A percentile compares a stretch with the other conserved stretches of the same genome.
Conservation (phyloP, 2,329 filamentous ascomycete species). For the Septoria petroselini region DNA sequence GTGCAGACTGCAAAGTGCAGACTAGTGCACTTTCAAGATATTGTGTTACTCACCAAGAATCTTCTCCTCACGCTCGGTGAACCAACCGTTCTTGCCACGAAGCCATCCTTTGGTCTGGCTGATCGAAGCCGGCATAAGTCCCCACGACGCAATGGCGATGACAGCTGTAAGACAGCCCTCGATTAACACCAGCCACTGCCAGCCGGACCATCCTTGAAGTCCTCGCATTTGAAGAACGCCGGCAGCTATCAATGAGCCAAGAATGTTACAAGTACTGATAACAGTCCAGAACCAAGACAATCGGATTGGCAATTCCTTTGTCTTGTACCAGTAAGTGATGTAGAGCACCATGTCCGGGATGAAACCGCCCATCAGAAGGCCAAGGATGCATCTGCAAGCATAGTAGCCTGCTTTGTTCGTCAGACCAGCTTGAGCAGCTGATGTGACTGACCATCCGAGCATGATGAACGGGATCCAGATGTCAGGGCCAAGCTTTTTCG, state of each 20-base stretch:
- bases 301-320: conserved; percentile 42
- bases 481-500: conserved; percentile 47
- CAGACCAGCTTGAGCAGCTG: conserved; percentile 32
- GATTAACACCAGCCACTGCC: conserved; percentile 35
- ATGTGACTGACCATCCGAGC: conserved; percentile 45
- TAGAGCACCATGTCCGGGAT: conserved; percentile 51
- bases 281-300: conserved; percentile 45
- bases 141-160: conserved; percentile 34
- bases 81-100: conserved; percentile 61
- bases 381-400: conserved; percentile 40
- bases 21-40: too few relatives aligned
- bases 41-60: too few relatives aligned
- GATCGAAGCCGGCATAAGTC: conserved; percentile 51
- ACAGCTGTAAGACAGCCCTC: conserved; percentile 35
- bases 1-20: too few relatives aligned
- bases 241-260: conserved; percentile 50
- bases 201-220: conserved; percentile 30
- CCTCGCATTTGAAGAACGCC: conserved; percentile 48
- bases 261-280: conserved; percentile 32
- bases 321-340: conserved; percentile 33
- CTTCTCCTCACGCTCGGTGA: conserved; percentile 60
- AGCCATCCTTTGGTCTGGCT: conserved; percentile 59
- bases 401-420: conserved; percentile 39
- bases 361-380: conserved; percentile 40
- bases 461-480: conserved; percentile 45